Evolutionary conservation across 495 filamentous ascomycete species (phyloP), one percentile per base, ranked within the genome.

Genomic region (Aspergillus sclerotiicarbonarius): DNA sequence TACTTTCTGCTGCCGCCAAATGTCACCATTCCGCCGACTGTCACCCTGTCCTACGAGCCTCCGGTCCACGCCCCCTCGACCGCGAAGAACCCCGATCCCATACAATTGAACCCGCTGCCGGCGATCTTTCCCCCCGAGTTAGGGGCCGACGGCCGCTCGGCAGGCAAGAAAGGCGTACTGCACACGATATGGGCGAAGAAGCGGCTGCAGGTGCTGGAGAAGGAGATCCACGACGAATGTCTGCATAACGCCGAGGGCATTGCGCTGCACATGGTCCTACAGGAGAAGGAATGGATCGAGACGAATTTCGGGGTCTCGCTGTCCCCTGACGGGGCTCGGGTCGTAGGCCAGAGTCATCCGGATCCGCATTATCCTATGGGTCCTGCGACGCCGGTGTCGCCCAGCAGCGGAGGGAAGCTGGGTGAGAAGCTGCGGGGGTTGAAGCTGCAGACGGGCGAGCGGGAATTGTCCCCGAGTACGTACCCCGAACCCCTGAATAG

Each of bases 111-210:
- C 62, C 88, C 90, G 7, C 75, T 93, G 53, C 90, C 89, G 7
- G 90, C 90, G 12, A 91, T 95, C 52, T 93, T 90, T 67, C 86
- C 87, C 0, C 83, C 87, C 0, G 87, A 85, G 54, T 71, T 92
- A 29, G 86, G 87, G 1, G 76, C 81, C 1, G 85, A 82, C 4
- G 84, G 82, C 0, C 79, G 82, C 6, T 79, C 87, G 0, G 80
- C 84, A 1, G 89, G 90, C 13, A 87, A 84, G 65, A 87, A 89
- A 48, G 90, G 90, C 8, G 89, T 92, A 3, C 69, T 93, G 56
- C 90, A 93, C 65, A 92, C 89, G 8, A 84, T 89, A 53, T 95
- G 89, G 88, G 90, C 85, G 20, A 89, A 89, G 77, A 85, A 88
- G 68, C 79, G 90, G 15, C 73, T 93, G 20, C 84, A 82, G 20